phyloP scores from a whole-genome alignment of 345 rosid genomes.

The Gossypium stocksii region DNA sequence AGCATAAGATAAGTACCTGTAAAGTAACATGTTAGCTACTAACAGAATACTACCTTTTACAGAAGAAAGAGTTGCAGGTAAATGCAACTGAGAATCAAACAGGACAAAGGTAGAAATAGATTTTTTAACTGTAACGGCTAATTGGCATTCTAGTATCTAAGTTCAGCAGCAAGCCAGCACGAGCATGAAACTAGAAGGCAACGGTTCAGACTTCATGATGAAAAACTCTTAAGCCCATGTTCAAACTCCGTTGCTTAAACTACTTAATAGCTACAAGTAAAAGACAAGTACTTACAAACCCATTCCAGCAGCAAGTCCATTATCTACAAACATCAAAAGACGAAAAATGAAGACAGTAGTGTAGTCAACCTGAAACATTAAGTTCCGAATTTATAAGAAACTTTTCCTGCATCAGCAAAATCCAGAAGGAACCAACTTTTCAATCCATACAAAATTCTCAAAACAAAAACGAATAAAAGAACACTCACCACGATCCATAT shows the following conservation, averaged over 20 bases:
- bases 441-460: neutral
- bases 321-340: constrained; percentile 89
- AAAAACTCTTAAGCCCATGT: neutral
- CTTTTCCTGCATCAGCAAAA: neutral
- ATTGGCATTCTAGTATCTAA: neutral
- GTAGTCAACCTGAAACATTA: constrained; percentile 75
- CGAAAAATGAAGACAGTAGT: constrained; percentile 83
- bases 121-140: neutral
- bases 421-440: neutral
- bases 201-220: neutral
- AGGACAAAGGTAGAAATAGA: neutral
- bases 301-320: constrained; percentile 92
- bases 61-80: neutral
- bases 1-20: constrained; percentile 9
- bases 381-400: constrained; percentile 9
- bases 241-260: neutral
- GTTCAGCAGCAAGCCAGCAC: neutral
- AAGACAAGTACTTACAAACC: constrained; percentile 70
- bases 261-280: neutral
- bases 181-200: neutral
- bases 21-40: constrained; percentile 2
- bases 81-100: neutral
- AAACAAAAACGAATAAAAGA: neutral
- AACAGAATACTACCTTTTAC: neutral
- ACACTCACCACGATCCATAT: constrained; percentile 93